Percentiles rank a stretch among this genome's conserved stretches.
Evolutionary conservation across 352 stramenopile genomes (phyloP).

Genomic region (Plasmopara halstedii): DNA sequence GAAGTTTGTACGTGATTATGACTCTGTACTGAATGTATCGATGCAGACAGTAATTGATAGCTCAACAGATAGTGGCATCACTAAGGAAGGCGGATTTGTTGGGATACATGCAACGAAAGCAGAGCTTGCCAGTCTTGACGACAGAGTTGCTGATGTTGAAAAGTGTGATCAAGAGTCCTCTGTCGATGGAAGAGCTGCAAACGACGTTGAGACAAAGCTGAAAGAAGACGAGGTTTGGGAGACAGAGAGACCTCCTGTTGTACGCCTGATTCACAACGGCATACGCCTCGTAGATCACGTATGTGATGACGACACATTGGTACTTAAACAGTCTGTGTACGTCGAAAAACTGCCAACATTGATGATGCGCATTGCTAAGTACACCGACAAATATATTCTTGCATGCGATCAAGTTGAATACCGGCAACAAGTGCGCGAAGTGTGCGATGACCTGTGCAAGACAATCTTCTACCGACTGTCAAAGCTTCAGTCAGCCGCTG

Average conservation of each 20-base stretch:
- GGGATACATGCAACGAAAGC: constrained; percentile 61
- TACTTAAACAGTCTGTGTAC: constrained; percentile 24
- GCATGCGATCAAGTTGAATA: constrained; percentile 41
- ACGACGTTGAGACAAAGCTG: constrained; percentile 1
- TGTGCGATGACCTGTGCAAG: constrained; percentile 87
- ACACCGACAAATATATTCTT: constrained; percentile 62
- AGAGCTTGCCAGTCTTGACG: constrained; percentile 46
- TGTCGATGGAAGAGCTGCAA: constrained; percentile 3
- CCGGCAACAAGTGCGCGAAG: constrained; percentile 60
- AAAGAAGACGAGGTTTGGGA: constrained; percentile 6
- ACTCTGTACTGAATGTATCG: constrained; percentile 67
- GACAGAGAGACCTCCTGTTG: constrained; percentile 11
- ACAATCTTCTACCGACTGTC: constrained; percentile 95
- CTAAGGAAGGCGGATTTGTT: constrained; percentile 72
- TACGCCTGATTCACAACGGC: constrained; percentile 19
- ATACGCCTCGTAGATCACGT: neutral
- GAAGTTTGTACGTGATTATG: constrained; percentile 93
- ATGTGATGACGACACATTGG: neutral
- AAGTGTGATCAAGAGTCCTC: constrained; percentile 6
- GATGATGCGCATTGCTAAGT: constrained; percentile 70
- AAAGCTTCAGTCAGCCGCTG: constrained; percentile 65
- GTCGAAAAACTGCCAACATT: constrained; percentile 45
- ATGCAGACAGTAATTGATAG: constrained; percentile 86
- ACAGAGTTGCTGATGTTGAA: constrained; percentile 29
- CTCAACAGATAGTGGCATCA: constrained; percentile 78